Evolutionary conservation across 208 protist species (phyloP).

Genomic region (Leishmania amazonensis): DNA sequence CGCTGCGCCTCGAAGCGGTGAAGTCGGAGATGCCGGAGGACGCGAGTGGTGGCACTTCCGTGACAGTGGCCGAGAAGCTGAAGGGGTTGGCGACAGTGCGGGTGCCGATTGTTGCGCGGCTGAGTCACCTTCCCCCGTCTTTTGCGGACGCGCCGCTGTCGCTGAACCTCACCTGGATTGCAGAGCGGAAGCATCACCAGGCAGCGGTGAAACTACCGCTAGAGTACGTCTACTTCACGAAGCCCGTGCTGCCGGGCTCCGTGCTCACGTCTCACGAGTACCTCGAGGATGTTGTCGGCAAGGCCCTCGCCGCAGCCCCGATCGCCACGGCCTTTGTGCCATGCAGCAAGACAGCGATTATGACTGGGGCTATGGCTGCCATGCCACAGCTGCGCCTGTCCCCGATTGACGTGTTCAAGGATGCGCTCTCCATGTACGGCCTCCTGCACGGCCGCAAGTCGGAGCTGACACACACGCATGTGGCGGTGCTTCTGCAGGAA

Average conservation of each 20-base stretch:
- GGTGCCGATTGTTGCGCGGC: slow-evolving; percentile 26
- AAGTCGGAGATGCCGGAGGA: not conserved
- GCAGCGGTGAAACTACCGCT: slow-evolving; percentile 31
- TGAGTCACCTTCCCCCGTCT: slow-evolving; percentile 36
- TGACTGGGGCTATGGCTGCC: slow-evolving; percentile 33
- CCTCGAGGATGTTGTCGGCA: slow-evolving; percentile 37
- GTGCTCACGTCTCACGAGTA: slow-evolving; percentile 40
- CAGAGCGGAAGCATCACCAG: slow-evolving; percentile 36
- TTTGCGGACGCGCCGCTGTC: slow-evolving; percentile 32
- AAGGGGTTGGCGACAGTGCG: slow-evolving; percentile 36
- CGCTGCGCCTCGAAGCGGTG: slow-evolving; percentile 6
- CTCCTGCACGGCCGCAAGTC: slow-evolving; percentile 64
- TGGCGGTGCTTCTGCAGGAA: slow-evolving; percentile 71
- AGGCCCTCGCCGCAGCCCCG: slow-evolving; percentile 31
- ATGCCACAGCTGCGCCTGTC: slow-evolving; percentile 43
- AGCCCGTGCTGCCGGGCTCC: slow-evolving; percentile 20
- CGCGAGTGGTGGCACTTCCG: not conserved
- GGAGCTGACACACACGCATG: slow-evolving; percentile 36
- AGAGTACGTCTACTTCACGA: slow-evolving; percentile 68
- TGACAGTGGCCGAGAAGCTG: slow-evolving; percentile 41
- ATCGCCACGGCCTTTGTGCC: slow-evolving; percentile 54
- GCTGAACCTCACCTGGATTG: slow-evolving; percentile 44
- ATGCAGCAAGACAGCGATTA: slow-evolving; percentile 41
- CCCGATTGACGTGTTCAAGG: slow-evolving; percentile 72
- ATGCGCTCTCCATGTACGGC: slow-evolving; percentile 64